Base-by-base conservation (phyloP, 257 asterid species). In the Penstemon eatonii region DNA sequence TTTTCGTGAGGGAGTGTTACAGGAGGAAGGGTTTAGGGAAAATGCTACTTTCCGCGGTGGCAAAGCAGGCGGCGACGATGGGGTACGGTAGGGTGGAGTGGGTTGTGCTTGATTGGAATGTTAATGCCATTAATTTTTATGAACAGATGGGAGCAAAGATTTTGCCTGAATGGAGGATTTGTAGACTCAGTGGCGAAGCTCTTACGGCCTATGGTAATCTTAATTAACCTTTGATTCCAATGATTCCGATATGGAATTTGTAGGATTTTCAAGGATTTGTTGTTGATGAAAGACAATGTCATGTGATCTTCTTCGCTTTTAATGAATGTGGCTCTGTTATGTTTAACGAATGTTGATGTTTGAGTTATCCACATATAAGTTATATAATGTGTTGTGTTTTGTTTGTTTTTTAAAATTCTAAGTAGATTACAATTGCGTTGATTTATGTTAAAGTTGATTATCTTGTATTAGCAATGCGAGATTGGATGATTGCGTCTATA, bases 81-180 rank as follows among this genome's bases (percentile, higher is more conserved):
- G 95, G 95, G 50, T 86, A 83, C 37, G 96, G 91, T 13, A 81
- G 95, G 45, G 96, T 92, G 76, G 98, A 92, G 66, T 89, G 97
- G 99, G 97, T 87, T 75, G 97, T 88, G 54, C 83, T 88, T 36
- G 96, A 90, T 63, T 87, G 97, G 96, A 92, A 92, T 43, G 77
- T 58, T 60, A 86, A 81, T 67, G 97, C 97, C 19, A 78, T 90
- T 0, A 54, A 62, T 51, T 93, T 93, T 60, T 93, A 88, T 56
- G 95, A 90, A 86, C 84, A 82, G 75, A 88, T 90, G 89, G 96
- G 96, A 41, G 96, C 97, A 5, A 60, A 88, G 76, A 59, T 93
- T 18, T 47, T 80, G 70, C 91, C 86, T 11, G 99, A 90, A 74
- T 88, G 96, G 97, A 82, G 90, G 71, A 70, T 88, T 66, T 90